Evolutionary conservation across 345 rosid genomes (phyloP).

Genomic region (Draba incana): DNA sequence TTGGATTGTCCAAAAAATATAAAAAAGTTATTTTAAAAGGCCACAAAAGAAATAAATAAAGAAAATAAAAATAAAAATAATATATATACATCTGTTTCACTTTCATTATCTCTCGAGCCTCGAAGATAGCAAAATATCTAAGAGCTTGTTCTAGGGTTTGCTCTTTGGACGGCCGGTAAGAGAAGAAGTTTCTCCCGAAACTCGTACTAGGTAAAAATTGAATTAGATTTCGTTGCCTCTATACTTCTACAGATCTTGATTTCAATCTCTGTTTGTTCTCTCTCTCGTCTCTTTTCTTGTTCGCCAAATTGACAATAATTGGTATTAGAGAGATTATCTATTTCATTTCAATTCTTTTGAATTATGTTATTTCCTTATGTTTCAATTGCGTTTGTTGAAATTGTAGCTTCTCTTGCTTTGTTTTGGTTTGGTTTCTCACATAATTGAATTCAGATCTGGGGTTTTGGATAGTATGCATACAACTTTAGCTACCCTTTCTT

Average conservation of each 20-base stretch:
- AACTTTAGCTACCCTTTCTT: neutral
- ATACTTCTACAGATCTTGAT: neutral
- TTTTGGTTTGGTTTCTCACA: neutral
- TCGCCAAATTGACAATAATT: neutral
- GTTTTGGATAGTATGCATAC: neutral
- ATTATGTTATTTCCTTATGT: neutral
- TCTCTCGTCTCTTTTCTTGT: neutral
- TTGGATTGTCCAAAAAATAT: too few species aligned
- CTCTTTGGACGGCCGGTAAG: constrained; percentile 25
- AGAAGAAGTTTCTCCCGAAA: neutral
- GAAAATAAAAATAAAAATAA: neutral
- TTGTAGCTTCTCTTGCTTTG: constrained; percentile 7
- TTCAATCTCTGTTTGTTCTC: constrained; percentile 12
- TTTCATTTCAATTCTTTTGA: neutral
- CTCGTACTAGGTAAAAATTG: neutral
- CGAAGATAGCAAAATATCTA: constrained; percentile 26
- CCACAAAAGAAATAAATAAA: neutral
- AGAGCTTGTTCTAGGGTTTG: constrained; percentile 36
- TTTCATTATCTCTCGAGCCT: constrained; percentile 10
- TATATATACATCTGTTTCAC: neutral
- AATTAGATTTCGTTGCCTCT: neutral
- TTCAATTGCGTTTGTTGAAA: neutral
- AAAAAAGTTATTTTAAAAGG: too few species aligned
- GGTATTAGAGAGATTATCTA: too few species aligned
- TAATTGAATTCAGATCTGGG: constrained; percentile 23